These are phyloP conservation scores for Emergomyces orientalis DNA, from an alignment of 2,329 filamentous ascomycete genomes.

Conservation along the genomic window DNA sequence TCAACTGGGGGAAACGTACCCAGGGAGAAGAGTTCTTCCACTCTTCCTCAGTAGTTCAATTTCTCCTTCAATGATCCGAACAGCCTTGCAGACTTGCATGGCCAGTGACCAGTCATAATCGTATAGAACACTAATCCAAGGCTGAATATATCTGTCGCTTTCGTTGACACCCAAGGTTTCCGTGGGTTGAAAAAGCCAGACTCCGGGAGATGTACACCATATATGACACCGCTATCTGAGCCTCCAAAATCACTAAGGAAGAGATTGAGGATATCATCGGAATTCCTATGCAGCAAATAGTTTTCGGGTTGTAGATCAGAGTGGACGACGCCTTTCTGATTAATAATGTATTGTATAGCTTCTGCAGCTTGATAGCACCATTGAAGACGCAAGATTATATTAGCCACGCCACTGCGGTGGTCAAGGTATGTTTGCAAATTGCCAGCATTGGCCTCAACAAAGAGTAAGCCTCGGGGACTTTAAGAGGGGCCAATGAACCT, in stretches of 20 bases:
- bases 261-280: constrained; percentile 20
- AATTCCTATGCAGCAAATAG: constrained; percentile 24
- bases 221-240: constrained; percentile 23
- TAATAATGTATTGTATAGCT: constrained; percentile 25
- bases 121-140: constrained; percentile 13
- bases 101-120: constrained; percentile 14
- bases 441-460: constrained; percentile 19
- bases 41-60: constrained; percentile 9
- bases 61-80: constrained; percentile 10
- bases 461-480: constrained; percentile 12
- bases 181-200: constrained; percentile 18
- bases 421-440: constrained; percentile 18
- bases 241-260: constrained; percentile 28
- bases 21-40: constrained; percentile 11
- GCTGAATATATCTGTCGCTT: constrained; percentile 16
- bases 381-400: constrained; percentile 14
- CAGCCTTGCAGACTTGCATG: constrained; percentile 7
- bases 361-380: constrained; percentile 25
- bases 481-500: constrained; percentile 10
- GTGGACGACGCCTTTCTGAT: constrained; percentile 25
- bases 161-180: constrained; percentile 12
- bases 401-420: constrained; percentile 14
- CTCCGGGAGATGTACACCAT: constrained; percentile 21
- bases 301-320: constrained; percentile 28
- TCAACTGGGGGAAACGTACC: constrained; percentile 6